Base-by-base conservation (phyloP, 257 asterid species). In the Penstemon barbatus region DNA sequence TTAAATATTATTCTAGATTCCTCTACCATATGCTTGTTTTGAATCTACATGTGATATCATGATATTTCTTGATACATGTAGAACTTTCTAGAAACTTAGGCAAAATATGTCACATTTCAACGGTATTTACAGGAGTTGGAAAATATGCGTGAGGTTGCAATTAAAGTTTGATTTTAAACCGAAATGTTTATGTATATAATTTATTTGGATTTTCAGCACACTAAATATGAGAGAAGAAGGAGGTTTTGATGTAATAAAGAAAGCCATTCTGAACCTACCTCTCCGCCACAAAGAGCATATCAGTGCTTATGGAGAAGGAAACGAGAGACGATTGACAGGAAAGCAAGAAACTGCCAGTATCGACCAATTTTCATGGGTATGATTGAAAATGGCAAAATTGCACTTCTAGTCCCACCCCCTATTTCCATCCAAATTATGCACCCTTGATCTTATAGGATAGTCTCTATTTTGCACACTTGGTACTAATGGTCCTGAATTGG, bases 271-370 rank as follows among this genome's bases (percentile, higher is more conserved):
- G 73, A 93, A 90, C 82, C 90, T 93, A 10, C 88, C 99, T 1
- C 96, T 90, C 72, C 97, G 97, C 61, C 99, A 93, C 86, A 81
- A 50, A 53, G 99, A 82, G 11, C 99, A 93, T 65, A 93, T 93
- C 77, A 90, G 96, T 71, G 99, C 99, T 65, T 93, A 93, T 65
- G 97, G 99, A 78, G 99, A 93, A 79, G 99, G 99, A 65, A 93
- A 93, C 8, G 99, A 93, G 82, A 85, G 99, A 84, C 76, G 99
- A 67, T 69, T 90, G 89, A 93, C 99, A 0, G 97, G 99, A 76
- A 93, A 90, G 86, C 99, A 93, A 15, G 96, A 93, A 79, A 90
- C 99, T 71, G 98, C 98, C 57, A 86, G 89, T 71, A 88, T 92
- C 57, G 51, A 92, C 86, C 45, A 72, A 4, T 93, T 90, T 77